Evolutionary conservation across 768 basidiomycete species (phyloP), one percentile per base, ranked within the genome.

Genomic region (Suillus paluster): DNA sequence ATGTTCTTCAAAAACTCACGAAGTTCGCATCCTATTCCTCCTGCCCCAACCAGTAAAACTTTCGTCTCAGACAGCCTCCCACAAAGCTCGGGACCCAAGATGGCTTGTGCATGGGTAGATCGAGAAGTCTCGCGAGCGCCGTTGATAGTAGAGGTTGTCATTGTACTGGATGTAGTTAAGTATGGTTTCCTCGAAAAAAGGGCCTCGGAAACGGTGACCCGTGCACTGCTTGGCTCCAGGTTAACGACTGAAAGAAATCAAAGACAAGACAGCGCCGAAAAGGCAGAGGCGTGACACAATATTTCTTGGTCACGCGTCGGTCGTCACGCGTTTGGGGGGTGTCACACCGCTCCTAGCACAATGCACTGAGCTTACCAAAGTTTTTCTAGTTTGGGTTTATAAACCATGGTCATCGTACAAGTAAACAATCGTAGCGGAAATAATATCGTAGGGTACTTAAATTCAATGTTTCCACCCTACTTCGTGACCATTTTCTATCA

Each of bases 21-120:
- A 5, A 99, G 84, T 79, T 99, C 97, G 70, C 97, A 99, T 9
- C 97, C 97, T 71, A 99, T 99, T 0, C 97, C 97, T 49, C 96
- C 96, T 46, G 95, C 95, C 33, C 97, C 97, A 36, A 99, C 97
- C 30, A 98, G 81, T 64, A 99, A 80, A 27, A 97, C 89, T 62
- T 80, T 88, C 7, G 88, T 89, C 46, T 82, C 74, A 4, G 86
- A 79, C 5, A 94, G 79, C 60, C 83, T 82, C 25, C 77, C 72
- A 67, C 86, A 85, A 17, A 95, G 77, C 66, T 91, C 88, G 44
- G 84, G 76, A 8, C 95, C 95, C 4, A 99, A 82, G 60, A 98
- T 90, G 14, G 92, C 89, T 64, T 84, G 78, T 6, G 90, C 89
- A 72, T 95, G 89, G 6, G 79, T 71, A 30, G 79, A 83, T 27